These are phyloP conservation scores for Panus rudis DNA, from an alignment of 768 basidiomycete species.

Conservation along the genomic window DNA sequence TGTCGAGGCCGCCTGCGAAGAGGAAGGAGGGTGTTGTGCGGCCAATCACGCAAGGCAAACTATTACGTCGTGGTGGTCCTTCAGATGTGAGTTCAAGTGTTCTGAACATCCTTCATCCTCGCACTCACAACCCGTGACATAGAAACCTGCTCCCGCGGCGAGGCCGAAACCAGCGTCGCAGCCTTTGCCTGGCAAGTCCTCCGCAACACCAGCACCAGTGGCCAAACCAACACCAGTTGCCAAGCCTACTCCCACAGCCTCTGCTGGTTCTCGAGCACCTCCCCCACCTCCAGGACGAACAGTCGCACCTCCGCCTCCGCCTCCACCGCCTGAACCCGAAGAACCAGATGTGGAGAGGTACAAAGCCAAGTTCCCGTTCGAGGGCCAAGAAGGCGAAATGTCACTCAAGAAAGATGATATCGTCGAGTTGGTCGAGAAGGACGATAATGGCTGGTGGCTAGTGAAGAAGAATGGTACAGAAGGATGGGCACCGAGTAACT, in stretches of 20 bases:
- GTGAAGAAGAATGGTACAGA: slow-evolving; percentile 77
- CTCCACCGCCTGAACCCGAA: slow-evolving; percentile 43
- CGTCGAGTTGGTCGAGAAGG: slow-evolving; percentile 88
- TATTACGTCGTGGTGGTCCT: slow-evolving; percentile 72
- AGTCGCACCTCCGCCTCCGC: slow-evolving; percentile 38
- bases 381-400: slow-evolving; percentile 91
- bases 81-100: slow-evolving; percentile 36
- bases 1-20: slow-evolving; percentile 78
- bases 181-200: slow-evolving; percentile 56
- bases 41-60: slow-evolving; percentile 80
- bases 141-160: slow-evolving; percentile 38
- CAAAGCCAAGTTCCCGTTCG: slow-evolving; percentile 87
- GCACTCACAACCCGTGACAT: no score
- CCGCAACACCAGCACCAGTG: slow-evolving; percentile 28
- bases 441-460: slow-evolving; percentile 97
- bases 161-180: slow-evolving; percentile 52
- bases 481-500: slow-evolving; percentile 95
- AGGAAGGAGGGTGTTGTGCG: slow-evolving; percentile 81
- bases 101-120: no score
- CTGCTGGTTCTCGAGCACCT: slow-evolving; percentile 37
- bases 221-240: slow-evolving; percentile 23
- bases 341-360: slow-evolving; percentile 71
- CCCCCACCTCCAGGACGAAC: slow-evolving; percentile 34
- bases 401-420: slow-evolving; percentile 83
- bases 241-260: slow-evolving; percentile 27